These are phyloP conservation scores for Nitzschia sp. DNA, from an alignment of 108 stramenopile genomes.

Conservation along the genomic window DNA sequence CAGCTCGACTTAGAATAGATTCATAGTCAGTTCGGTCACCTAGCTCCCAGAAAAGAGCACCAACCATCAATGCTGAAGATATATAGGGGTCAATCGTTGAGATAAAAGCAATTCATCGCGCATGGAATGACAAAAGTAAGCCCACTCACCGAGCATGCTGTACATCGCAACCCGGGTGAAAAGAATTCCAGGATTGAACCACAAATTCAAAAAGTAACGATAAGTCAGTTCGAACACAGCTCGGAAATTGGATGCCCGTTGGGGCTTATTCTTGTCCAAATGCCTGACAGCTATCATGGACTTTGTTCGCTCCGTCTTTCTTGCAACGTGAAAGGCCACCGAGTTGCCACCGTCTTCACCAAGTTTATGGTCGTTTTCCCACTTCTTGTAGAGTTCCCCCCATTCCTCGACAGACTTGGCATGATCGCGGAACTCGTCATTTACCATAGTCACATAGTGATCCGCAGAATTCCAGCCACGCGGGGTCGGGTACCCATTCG, in stretches of 20 bases:
- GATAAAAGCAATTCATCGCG: background rate
- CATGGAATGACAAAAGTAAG: background rate
- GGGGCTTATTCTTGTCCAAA: background rate
- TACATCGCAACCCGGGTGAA: conserved; percentile 63
- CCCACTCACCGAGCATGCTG: conserved; percentile 36
- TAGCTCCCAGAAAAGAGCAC: conserved; percentile 54
- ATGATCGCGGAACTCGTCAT: conserved; percentile 53
- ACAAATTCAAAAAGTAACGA: conserved; percentile 55
- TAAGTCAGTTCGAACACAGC: conserved; percentile 35
- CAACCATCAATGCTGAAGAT: conserved; percentile 42
- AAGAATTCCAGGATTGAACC: conserved; percentile 64
- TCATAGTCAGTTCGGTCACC: conserved; percentile 29
- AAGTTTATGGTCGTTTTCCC: conserved; percentile 19
- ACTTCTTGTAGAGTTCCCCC: conserved; percentile 27
- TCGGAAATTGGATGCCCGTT: background rate
- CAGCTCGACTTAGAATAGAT: conserved; percentile 41
- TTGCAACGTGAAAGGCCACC: background rate
- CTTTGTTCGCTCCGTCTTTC: background rate
- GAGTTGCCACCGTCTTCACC: conserved; percentile 8
- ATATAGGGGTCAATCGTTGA: too few species aligned
- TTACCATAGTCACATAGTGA: conserved; percentile 44
- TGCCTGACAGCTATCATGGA: background rate
- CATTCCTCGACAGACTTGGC: conserved; percentile 44
- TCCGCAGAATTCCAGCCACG: conserved; percentile 56
- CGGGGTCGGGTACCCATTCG: conserved; percentile 44